These are phyloP conservation scores for Bifiguratus adelaidae DNA, from an alignment of 192 early-diverging fungal genomes.

Conservation along the genomic window DNA sequence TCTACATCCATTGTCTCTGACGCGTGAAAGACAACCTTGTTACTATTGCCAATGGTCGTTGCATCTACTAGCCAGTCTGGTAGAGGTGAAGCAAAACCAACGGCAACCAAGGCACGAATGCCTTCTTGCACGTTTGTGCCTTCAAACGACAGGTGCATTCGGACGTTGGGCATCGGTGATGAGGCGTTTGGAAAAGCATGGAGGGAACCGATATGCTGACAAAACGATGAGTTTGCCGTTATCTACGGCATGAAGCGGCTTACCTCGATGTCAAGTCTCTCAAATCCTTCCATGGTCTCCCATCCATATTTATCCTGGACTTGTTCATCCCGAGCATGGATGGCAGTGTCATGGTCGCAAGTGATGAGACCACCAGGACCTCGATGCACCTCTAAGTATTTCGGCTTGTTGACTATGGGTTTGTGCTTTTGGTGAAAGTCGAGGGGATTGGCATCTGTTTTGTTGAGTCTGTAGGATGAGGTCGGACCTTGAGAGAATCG, in stretches of 20 bases:
- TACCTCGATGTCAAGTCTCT: constrained; percentile 13
- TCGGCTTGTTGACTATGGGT: neutral
- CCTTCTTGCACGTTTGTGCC: constrained; percentile 31
- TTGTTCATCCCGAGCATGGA: neutral
- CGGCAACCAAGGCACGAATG: constrained; percentile 16
- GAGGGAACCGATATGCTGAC: neutral
- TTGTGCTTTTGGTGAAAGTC: neutral
- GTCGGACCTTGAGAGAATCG: constrained; percentile 29
- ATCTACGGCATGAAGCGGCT: neutral
- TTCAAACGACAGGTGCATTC: constrained; percentile 21
- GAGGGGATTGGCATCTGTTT: constrained; percentile 31
- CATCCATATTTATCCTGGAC: neutral
- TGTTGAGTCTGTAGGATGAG: constrained; percentile 25
- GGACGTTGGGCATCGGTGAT: constrained; percentile 7
- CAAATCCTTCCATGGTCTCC: constrained; percentile 12
- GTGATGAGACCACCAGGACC: neutral
- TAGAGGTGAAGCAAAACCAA: constrained; percentile 18
- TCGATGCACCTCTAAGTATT: neutral
- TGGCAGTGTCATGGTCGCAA: neutral
- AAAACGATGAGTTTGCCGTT: neutral
- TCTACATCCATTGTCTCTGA: no score
- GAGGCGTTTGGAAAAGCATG: constrained; percentile 11
- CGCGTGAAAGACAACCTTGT: no score
- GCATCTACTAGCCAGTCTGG: constrained; percentile 23
- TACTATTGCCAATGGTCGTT: no score